Percentiles rank a stretch among this genome's conserved stretches.
These are phyloP conservation scores for Syncephalis plumigaleata DNA, from an alignment of 371 early-diverging fungal genomes.

Conservation along the genomic window DNA sequence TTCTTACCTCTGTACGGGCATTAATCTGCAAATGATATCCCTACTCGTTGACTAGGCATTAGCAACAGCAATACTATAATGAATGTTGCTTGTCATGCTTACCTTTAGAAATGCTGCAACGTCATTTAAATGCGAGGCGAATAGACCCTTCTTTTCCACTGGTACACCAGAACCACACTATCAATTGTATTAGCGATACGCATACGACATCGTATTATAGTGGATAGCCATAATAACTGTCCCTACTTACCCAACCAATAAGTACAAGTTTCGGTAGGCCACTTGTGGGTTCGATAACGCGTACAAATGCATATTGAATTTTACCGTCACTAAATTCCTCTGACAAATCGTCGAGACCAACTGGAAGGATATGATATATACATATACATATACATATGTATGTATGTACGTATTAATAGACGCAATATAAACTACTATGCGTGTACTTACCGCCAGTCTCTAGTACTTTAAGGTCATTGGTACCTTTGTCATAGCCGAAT, in stretches of 20 bases:
- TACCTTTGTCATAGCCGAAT: conserved; percentile 67
- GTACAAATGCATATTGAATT: conserved; percentile 75
- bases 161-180: conserved; percentile 92
- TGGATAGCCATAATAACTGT: no score
- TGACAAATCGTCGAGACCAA: conserved; percentile 67
- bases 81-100: conserved; percentile 6
- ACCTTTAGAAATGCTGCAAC: conserved; percentile 61
- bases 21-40: conserved; percentile 80
- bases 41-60: conserved; percentile 9
- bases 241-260: conserved; percentile 78
- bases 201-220: neutral
- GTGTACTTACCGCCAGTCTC: conserved; percentile 33
- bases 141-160: conserved; percentile 74
- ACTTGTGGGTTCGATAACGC: conserved; percentile 75
- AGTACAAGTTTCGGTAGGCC: conserved; percentile 76
- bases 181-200: neutral
- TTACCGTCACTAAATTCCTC: conserved; percentile 83
- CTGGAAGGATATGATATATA: conserved; percentile 20
- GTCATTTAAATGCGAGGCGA: conserved; percentile 64
- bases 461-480: conserved; percentile 62
- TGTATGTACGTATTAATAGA: conserved; percentile 2
- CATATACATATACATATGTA: neutral
- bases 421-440: neutral
- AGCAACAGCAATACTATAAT: no score
- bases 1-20: conserved; percentile 55